These are phyloP conservation scores for Picea sitchensis DNA, from an alignment of 75 land plant genomes.

Conservation along the genomic window DNA sequence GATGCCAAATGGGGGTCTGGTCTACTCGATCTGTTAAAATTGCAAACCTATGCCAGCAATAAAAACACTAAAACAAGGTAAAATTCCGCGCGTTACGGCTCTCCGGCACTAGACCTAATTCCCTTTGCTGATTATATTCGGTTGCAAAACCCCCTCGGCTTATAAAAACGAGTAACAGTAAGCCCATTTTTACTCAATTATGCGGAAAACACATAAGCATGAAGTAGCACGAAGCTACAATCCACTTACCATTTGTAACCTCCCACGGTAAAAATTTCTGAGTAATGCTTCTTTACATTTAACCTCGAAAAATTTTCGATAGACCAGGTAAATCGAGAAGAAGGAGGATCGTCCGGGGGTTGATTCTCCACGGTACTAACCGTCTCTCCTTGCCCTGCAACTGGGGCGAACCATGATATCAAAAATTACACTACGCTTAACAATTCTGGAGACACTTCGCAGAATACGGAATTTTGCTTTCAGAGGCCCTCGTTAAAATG, in stretches of 20 bases:
- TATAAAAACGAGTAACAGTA: too few species aligned
- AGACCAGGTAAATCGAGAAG: slow-evolving; percentile 84
- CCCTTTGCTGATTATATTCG: too few species aligned
- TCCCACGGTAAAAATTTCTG: slow-evolving; percentile 81
- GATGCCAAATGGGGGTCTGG: too few species aligned
- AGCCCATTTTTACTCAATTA: background rate
- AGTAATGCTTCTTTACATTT: slow-evolving; percentile 82
- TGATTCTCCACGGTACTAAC: slow-evolving; percentile 73
- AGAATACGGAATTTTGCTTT: background rate
- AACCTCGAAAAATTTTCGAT: slow-evolving; percentile 81
- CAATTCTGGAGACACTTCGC: background rate
- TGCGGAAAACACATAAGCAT: background rate
- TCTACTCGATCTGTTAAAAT: too few species aligned
- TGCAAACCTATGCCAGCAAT: too few species aligned
- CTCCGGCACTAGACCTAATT: too few species aligned
- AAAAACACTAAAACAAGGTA: background rate
- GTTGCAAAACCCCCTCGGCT: too few species aligned
- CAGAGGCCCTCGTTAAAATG: too few species aligned
- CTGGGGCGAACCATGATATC: slow-evolving; percentile 4
- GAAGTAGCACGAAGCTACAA: background rate
- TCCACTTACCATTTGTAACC: slow-evolving; percentile 80
- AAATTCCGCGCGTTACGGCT: background rate
- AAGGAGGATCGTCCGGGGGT: slow-evolving; percentile 76
- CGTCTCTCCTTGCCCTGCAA: slow-evolving; percentile 62
- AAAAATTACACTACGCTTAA: background rate